Conservation (phyloP, 306 rosid species). For the Lupinus albus region DNA sequence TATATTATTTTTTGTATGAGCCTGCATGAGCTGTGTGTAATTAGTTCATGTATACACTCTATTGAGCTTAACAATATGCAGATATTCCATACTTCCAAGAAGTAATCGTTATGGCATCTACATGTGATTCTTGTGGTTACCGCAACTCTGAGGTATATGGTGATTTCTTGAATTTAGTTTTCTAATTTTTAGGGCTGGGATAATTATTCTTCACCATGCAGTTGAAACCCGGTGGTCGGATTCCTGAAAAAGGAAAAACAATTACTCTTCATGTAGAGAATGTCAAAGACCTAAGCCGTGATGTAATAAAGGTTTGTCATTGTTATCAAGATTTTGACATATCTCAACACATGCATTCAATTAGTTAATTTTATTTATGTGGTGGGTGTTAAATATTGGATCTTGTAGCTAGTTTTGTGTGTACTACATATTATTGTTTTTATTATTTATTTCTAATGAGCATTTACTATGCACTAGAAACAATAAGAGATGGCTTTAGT, state of each 20-base stretch:
- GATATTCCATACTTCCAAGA: slow-evolving; percentile 98
- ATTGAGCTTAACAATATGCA: slow-evolving; percentile 57
- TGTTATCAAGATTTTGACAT: background rate
- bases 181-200: slow-evolving; percentile 30
- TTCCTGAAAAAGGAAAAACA: slow-evolving; percentile 84
- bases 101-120: slow-evolving; percentile 96
- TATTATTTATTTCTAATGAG: slow-evolving; percentile 3
- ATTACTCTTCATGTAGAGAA: slow-evolving; percentile 65
- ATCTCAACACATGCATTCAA: slow-evolving; percentile 1
- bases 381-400: slow-evolving; percentile 4
- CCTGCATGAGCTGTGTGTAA: slow-evolving; percentile 24
- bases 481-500: slow-evolving; percentile 5
- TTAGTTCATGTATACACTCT: slow-evolving; percentile 30
- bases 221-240: slow-evolving; percentile 92
- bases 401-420: too few species aligned
- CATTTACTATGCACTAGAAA: slow-evolving; percentile 2
- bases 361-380: slow-evolving; percentile 6
- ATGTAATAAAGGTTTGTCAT: slow-evolving; percentile 82
- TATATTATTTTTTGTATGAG: slow-evolving; percentile 2
- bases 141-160: slow-evolving; percentile 91
- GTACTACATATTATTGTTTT: too few species aligned
- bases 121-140: slow-evolving; percentile 93
- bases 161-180: slow-evolving; percentile 30
- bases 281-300: slow-evolving; percentile 79
- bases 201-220: slow-evolving; percentile 48